phyloP scores from a whole-genome alignment of 495 filamentous ascomycete species.

The Penicillium soppii region DNA sequence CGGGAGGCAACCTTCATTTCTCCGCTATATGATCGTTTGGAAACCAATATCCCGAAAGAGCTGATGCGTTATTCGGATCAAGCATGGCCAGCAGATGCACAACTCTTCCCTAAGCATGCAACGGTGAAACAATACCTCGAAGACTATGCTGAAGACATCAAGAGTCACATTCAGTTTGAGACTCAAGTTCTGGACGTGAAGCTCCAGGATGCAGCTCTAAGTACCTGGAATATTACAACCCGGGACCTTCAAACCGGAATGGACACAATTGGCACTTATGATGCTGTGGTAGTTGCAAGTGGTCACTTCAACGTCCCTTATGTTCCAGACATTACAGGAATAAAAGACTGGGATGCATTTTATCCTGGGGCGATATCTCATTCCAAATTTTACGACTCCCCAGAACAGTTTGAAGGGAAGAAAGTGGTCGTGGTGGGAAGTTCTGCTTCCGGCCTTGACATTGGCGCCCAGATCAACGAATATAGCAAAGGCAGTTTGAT shows the following conservation, averaged over 20 bases:
- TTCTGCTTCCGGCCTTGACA: conserved; percentile 76
- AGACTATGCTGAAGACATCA: conserved; percentile 66
- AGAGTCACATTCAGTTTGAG: conserved; percentile 52
- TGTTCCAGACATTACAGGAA: conserved; percentile 63
- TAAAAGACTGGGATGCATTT: conserved; percentile 52
- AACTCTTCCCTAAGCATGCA: conserved; percentile 71
- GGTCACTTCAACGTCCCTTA: conserved; percentile 77
- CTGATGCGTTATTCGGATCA: conserved; percentile 81
- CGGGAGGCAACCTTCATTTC: conserved; percentile 53
- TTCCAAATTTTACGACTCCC: conserved; percentile 73
- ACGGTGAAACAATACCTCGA: conserved; percentile 72
- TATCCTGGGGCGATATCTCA: conserved; percentile 71
- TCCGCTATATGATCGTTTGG: conserved; percentile 76
- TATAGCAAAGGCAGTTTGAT: conserved; percentile 52
- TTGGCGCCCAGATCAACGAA: conserved; percentile 68
- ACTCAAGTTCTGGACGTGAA: conserved; percentile 57
- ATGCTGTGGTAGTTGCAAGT: conserved; percentile 81
- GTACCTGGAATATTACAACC: conserved; percentile 56
- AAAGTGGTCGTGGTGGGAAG: conserved; percentile 78
- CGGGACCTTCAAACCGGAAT: conserved; percentile 44
- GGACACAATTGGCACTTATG: conserved; percentile 43
- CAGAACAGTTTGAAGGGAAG: conserved; percentile 57
- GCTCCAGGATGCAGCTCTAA: conserved; percentile 14
- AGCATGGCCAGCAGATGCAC: conserved; percentile 56
- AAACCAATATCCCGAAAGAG: conserved; percentile 82